Percentiles rank a stretch among this genome's conserved stretches.
phyloP scores from a whole-genome alignment of 2,329 filamentous ascomycete species.

The Fusarium albidum region DNA sequence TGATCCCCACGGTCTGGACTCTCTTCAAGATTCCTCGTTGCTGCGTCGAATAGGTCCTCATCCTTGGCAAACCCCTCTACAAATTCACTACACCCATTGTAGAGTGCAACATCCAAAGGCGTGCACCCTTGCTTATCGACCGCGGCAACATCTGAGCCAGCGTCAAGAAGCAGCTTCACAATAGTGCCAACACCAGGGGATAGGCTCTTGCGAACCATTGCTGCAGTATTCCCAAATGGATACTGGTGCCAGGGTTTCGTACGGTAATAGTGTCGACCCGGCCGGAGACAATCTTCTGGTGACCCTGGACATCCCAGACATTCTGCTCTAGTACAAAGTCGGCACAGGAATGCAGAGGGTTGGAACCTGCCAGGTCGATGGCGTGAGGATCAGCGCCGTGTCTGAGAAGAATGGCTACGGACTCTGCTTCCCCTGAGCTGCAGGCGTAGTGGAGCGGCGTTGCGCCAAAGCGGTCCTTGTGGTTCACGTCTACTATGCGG shows the following conservation, averaged over 20 bases:
- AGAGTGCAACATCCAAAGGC: slow-evolving; percentile 27
- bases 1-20: background rate
- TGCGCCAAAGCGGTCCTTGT: slow-evolving; percentile 21
- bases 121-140: background rate
- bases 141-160: background rate
- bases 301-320: slow-evolving; percentile 13
- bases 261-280: background rate
- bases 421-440: slow-evolving; percentile 29
- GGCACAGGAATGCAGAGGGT: slow-evolving; percentile 31
- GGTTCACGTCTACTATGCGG: slow-evolving; percentile 9
- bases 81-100: slow-evolving; percentile 12
- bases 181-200: slow-evolving; percentile 11
- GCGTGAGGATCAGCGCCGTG: slow-evolving; percentile 10
- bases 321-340: slow-evolving; percentile 13
- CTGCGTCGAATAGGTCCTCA: slow-evolving; percentile 6
- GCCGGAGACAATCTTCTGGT: slow-evolving; percentile 9
- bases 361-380: background rate
- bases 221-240: background rate
- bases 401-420: slow-evolving; percentile 20
- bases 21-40: background rate
- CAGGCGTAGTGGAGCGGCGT: slow-evolving; percentile 34
- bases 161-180: slow-evolving; percentile 17
- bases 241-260: background rate
- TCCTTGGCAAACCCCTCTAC: slow-evolving; percentile 16
- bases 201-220: background rate